These are phyloP conservation scores for barrel medic (Medicago truncatula) DNA, from an alignment of 306 rosid genomes.

Conservation along the genomic window DNA sequence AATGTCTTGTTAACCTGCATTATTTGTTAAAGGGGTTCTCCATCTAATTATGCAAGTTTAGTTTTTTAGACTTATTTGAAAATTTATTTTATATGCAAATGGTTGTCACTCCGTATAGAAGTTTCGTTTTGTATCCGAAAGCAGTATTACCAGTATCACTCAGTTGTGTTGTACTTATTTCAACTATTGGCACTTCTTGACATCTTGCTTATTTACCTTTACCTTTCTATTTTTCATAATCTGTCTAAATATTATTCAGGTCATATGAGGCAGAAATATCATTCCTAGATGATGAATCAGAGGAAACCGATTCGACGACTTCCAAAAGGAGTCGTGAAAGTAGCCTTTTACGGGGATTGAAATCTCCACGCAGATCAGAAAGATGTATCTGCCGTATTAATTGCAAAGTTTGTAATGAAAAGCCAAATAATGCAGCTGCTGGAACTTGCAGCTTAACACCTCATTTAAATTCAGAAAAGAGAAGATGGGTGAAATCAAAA, in stretches of 20 bases:
- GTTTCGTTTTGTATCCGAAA: no score
- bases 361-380: conserved; percentile 52
- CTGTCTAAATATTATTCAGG: conserved; percentile 50
- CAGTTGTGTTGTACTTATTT: not conserved
- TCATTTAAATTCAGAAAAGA: conserved; percentile 53
- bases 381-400: conserved; percentile 69
- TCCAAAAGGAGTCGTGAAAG: conserved; percentile 48
- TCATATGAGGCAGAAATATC: conserved; percentile 90
- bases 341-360: conserved; percentile 29
- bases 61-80: not conserved
- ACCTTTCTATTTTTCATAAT: not conserved
- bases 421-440: conserved; percentile 40
- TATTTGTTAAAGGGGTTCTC: no score
- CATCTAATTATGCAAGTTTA: not conserved
- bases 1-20: no score
- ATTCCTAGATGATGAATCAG: conserved; percentile 73
- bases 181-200: conserved; percentile 18
- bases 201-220: conserved; percentile 24
- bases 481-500: conserved; percentile 74
- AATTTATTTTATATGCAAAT: not conserved
- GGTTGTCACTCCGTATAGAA: not conserved
- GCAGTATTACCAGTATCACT: not conserved
- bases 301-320: conserved; percentile 50
- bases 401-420: conserved; percentile 69
- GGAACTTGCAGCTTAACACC: conserved; percentile 47